Evolutionary conservation across 2,329 filamentous ascomycete species (phyloP), one percentile per base, ranked within the genome.

Genomic region (Thelonectria blattea): DNA sequence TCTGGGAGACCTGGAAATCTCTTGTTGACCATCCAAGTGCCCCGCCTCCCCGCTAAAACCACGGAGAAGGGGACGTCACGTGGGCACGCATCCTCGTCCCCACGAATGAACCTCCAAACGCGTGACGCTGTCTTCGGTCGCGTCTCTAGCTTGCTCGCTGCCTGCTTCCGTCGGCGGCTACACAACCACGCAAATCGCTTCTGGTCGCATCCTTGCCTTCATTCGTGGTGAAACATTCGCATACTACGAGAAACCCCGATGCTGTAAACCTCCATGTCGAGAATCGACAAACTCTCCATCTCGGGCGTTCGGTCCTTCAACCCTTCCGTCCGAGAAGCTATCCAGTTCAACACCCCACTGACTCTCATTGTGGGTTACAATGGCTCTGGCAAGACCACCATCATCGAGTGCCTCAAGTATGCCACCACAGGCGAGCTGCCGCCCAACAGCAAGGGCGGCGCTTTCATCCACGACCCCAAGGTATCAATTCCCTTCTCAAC

Each of bases 371-470:
- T 99, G 60, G 95, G 95, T 60, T 92, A 93, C 78, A 99, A 99
- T 80, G 95, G 95, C 56, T 98, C 94, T 1, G 95, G 95, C 63
- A 99, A 99, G 80, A 99, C 95, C 10, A 98, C 95, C 59, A 97
- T 99, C 73, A 99, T 99, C 77, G 95, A 99, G 77, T 96, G 93
- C 75, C 90, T 99, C 72, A 97, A 97, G 74, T 99, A 97, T 87
- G 93, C 92, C 53, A 97, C 96, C 17, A 97, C 93, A 8, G 96
- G 95, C 58, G 91, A 96, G 71, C 85, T 96, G 49, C 95, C 95
- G 1, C 92, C 95, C 32, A 97, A 97, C 80, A 93, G 89, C 80
- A 91, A 89, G 68, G 90, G 91, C 27, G 93, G 93, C 32, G 93
- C 94, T 51, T 99, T 98, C 75, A 92, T 99, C 64, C 94, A 99